Evolutionary conservation across 345 rosid genomes (phyloP).

Genomic region (Eucalyptus erythrocorys): DNA sequence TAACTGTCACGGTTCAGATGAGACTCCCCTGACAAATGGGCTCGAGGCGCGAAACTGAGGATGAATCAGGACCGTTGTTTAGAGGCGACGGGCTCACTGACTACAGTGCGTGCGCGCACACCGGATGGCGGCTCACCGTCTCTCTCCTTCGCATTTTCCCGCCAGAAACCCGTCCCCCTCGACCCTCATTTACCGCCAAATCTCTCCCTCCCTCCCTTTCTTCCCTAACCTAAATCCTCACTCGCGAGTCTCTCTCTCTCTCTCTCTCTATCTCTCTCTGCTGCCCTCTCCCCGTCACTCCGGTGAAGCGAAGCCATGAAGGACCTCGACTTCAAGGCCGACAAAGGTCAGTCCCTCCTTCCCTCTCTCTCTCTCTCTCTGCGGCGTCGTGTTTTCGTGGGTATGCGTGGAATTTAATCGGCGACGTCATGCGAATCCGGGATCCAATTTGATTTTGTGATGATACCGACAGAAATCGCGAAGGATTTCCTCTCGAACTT

Average conservation of each 20-base stretch:
- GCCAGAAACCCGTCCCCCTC: not conserved
- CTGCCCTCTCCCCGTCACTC: not conserved
- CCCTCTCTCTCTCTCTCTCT: not conserved
- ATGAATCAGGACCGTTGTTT: not conserved
- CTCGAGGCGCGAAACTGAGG: not conserved
- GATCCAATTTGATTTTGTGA: not conserved
- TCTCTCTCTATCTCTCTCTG: not conserved
- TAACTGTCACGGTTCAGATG: not conserved
- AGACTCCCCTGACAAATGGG: not conserved
- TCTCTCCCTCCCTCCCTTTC: not conserved
- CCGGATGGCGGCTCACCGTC: not conserved
- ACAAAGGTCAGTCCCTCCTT: constrained; percentile 30
- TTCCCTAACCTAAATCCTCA: not conserved
- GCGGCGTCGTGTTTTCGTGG: not conserved
- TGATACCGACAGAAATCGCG: constrained; percentile 27
- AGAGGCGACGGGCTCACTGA: not conserved
- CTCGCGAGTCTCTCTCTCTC: not conserved
- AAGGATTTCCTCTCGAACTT: constrained; percentile 75
- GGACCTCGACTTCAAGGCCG: constrained; percentile 41
- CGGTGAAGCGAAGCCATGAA: constrained; percentile 30
- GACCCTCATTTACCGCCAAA: constrained; percentile 39
- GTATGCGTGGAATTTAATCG: not conserved
- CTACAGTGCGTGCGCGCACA: not conserved
- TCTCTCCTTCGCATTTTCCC: not conserved
- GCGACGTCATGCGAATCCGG: not conserved